Percentiles rank a stretch among this genome's conserved stretches.
These are phyloP conservation scores for Crithidia sp. DNA, from an alignment of 208 protist species.

Conservation along the genomic window DNA sequence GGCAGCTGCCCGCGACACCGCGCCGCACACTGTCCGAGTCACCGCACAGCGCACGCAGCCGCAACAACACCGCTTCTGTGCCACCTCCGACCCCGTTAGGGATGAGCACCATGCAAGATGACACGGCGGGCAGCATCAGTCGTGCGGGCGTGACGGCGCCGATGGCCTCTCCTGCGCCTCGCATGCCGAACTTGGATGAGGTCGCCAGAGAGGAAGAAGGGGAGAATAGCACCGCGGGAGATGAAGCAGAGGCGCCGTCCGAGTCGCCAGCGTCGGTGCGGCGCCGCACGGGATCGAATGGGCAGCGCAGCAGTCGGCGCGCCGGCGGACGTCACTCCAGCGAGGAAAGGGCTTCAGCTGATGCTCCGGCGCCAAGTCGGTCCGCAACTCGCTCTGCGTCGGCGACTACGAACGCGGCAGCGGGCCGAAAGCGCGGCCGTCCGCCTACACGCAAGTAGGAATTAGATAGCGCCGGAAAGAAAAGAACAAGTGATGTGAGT, in stretches of 20 bases:
- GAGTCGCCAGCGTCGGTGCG: background rate
- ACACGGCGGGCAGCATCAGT: too few relatives aligned
- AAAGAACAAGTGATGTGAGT: too few relatives aligned
- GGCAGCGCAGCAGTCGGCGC: background rate
- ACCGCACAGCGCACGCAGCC: background rate
- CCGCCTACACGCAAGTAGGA: too few relatives aligned
- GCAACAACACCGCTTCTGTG: background rate
- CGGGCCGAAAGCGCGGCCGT: too few relatives aligned
- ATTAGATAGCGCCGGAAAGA: too few relatives aligned
- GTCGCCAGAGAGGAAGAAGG: background rate
- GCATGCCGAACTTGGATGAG: constrained; percentile 4
- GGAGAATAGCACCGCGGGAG: background rate
- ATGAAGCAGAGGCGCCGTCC: background rate
- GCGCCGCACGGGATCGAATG: background rate
- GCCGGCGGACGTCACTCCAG: background rate
- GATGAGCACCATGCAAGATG: too few relatives aligned
- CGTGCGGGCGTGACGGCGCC: background rate
- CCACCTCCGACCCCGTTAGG: too few relatives aligned
- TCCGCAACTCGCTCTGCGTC: background rate
- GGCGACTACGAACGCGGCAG: too few relatives aligned
- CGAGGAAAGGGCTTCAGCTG: too few relatives aligned
- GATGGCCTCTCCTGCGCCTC: constrained; percentile 14
- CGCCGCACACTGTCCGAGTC: background rate
- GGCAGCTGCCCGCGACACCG: background rate
- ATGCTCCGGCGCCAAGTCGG: too few relatives aligned